Conservation (phyloP, 331 rosid species). For the Ulmus americana region DNA sequence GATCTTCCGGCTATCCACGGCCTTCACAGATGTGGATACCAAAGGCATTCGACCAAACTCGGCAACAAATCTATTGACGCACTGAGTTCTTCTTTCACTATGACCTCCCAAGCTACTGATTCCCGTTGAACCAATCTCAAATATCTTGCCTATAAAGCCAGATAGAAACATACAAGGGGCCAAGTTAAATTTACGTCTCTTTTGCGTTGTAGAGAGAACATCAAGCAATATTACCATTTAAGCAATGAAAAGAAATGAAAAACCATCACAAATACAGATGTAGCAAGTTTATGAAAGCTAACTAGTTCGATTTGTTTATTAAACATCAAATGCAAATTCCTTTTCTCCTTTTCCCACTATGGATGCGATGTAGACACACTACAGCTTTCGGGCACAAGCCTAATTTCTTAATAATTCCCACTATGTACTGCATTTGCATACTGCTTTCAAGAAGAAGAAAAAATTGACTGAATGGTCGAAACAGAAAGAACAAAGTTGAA, state of each 20-base stretch:
- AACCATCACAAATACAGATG: not conserved
- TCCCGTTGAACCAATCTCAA: conserved; percentile 92
- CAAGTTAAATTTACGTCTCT: too few species aligned
- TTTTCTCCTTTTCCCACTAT: too few species aligned
- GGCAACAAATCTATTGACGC: conserved; percentile 58
- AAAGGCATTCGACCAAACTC: conserved; percentile 76
- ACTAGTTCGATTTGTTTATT: not conserved
- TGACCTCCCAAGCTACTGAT: conserved; percentile 97
- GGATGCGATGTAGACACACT: too few species aligned
- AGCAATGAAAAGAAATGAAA: not conserved
- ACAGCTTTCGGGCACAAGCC: too few species aligned
- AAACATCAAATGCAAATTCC: too few species aligned
- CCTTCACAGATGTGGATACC: conserved; percentile 66
- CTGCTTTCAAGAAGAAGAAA: too few species aligned
- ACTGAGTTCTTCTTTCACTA: conserved; percentile 61
- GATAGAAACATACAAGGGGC: too few species aligned
- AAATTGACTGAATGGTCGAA: too few species aligned
- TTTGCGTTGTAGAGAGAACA: too few species aligned
- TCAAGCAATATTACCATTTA: too few species aligned
- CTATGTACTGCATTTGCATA: too few species aligned
- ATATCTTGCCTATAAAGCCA: conserved; percentile 61
- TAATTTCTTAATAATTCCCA: too few species aligned
- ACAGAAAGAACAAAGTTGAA: not conserved
- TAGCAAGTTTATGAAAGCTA: not conserved
- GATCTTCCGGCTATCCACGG: conserved; percentile 70